Percentiles rank a stretch among this genome's conserved stretches.
Conservation (phyloP, 2,329 filamentous ascomycete species). For the Penicillium crustosum region DNA sequence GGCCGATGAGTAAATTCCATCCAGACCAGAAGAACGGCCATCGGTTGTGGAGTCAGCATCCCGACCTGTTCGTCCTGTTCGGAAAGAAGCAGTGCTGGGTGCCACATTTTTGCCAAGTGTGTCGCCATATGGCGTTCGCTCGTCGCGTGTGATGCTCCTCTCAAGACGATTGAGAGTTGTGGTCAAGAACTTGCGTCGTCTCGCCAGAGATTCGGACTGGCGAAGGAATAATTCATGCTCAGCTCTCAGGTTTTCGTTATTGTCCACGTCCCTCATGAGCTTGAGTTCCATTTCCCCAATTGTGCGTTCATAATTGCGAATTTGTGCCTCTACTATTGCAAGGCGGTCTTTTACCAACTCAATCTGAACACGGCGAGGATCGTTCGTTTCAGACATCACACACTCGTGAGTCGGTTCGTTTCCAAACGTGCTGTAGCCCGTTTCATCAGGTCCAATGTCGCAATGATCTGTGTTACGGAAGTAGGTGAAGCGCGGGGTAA, state of each 20-base stretch:
- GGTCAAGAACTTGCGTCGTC: constrained; percentile 60
- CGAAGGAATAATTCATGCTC: constrained; percentile 53
- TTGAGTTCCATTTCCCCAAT: constrained; percentile 73
- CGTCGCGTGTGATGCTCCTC: constrained; percentile 45
- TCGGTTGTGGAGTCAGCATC: constrained; percentile 52
- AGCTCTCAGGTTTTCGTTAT: constrained; percentile 45
- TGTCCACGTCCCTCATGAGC: constrained; percentile 55
- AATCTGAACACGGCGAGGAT: constrained; percentile 83
- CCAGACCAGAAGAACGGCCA: constrained; percentile 52
- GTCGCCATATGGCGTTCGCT: constrained; percentile 53
- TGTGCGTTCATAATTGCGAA: constrained; percentile 69
- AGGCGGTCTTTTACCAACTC: constrained; percentile 81
- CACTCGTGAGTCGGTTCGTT: constrained; percentile 92
- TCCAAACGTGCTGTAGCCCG: constrained; percentile 84
- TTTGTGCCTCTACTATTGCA: constrained; percentile 73
- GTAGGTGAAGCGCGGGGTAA: constrained; percentile 92
- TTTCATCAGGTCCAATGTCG: constrained; percentile 69
- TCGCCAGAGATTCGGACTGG: constrained; percentile 57
- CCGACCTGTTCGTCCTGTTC: constrained; percentile 28
- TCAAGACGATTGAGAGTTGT: constrained; percentile 59
- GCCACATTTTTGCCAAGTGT: constrained; percentile 21
- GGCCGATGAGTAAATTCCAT: constrained; percentile 65
- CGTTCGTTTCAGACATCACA: constrained; percentile 87
- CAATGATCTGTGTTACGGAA: constrained; percentile 95
- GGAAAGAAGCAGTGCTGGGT: constrained; percentile 28